Evolutionary conservation across 1,139 yeast species (phyloP).

Genomic region (Pichia sp.): DNA sequence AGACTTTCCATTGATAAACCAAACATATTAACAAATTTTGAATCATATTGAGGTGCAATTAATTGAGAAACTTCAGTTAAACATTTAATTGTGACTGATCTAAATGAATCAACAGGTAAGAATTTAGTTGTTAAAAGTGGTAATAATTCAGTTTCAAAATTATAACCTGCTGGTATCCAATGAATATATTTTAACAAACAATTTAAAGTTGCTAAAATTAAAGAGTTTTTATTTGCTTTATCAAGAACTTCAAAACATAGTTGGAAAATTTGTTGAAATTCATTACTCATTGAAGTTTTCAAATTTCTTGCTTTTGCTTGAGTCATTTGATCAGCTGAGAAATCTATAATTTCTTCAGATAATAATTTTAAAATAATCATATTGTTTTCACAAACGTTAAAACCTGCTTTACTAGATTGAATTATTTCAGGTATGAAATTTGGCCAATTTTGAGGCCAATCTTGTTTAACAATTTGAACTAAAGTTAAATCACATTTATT

Average conservation of each 20-base stretch:
- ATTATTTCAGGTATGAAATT: conserved; percentile 92
- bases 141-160: conserved; percentile 81
- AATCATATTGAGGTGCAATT: conserved; percentile 56
- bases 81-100: conserved; percentile 84
- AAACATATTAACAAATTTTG: conserved; percentile 65
- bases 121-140: conserved; percentile 68
- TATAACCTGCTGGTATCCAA: conserved; percentile 89
- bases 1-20: conserved; percentile 69
- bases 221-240: conserved; percentile 75
- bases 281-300: conserved; percentile 79
- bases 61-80: conserved; percentile 83
- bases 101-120: conserved; percentile 70
- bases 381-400: conserved; percentile 94
- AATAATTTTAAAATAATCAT: conserved; percentile 85
- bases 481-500: conserved; percentile 90
- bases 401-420: conserved; percentile 72
- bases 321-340: conserved; percentile 89
- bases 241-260: conserved; percentile 90
- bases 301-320: conserved; percentile 85
- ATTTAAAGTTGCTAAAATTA: conserved; percentile 78
- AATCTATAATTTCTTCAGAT: conserved; percentile 95
- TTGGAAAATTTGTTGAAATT: conserved; percentile 88
- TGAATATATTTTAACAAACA: conserved; percentile 80
- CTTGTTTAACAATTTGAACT: conserved; percentile 92
- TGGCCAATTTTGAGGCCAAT: conserved; percentile 99